Base-by-base conservation (phyloP, 176 grass and related monocot genomes). In the Stipa capillata region DNA sequence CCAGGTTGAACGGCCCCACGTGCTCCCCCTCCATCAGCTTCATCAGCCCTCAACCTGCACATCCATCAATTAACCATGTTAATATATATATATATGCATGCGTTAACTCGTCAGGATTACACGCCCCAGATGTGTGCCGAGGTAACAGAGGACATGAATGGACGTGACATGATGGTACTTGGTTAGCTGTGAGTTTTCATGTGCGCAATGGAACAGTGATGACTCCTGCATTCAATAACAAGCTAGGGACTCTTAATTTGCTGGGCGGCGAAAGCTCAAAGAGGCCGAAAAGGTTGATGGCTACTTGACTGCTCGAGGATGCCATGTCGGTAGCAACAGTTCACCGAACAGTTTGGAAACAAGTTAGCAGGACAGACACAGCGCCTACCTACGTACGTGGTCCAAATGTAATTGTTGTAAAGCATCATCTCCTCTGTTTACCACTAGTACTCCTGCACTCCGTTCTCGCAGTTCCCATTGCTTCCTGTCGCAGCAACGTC, bases 1-100 rank as follows among this genome's bases (percentile, higher is more conserved):
- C 93, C 23, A 97, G 63, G 87, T 97, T 97, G 90, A 97, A 97
- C 0, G 93, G 93, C 0, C 93, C 93, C 3, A 91, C 48, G 54
- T 93, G 88, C 42, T 97, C 93, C 0, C 93, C 93, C 54, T 89
- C 90, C 93, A 97, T 97, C 80, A 97, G 79, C 82, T 91, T 87
- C 87, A 97, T 97, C 90, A 97, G 79, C 0, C 90, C 74, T 97
- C 93, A 0, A 97, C 93, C 93, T 96, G 55, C 69, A 61, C 2
- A 16, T 16, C 0, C 1, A 2, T 31, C 17, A 16, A 32, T 17
- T 4, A 60, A 8, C 56, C 27, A 32, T 14, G 54, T 12, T n/a
- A n/a, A n/a, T n/a, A n/a, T n/a, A n/a, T n/a, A n/a, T n/a, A n/a
- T n/a, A n/a, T n/a, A n/a, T n/a, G n/a, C n/a, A n/a, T n/a, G n/a